A percentile compares a stretch with the other conserved stretches of the same genome.
phyloP scores from a whole-genome alignment of 345 rosid species.

The Lepidium aucheri region DNA sequence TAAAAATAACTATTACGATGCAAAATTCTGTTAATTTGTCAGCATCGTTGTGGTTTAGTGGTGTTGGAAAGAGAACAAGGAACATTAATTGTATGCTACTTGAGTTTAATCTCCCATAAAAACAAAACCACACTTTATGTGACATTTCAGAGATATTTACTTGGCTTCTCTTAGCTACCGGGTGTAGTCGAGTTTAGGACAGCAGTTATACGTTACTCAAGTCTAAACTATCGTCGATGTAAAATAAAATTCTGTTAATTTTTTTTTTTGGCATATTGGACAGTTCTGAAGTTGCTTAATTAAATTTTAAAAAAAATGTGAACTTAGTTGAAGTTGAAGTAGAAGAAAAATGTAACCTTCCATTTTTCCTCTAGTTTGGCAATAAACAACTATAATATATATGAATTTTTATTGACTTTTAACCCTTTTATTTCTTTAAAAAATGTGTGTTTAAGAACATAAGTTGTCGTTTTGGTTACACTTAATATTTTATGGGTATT shows the following conservation, averaged over 20 bases:
- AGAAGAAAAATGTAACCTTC: background rate
- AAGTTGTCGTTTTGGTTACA: conserved; percentile 1
- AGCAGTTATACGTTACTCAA: too few species aligned
- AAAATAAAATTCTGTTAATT: background rate
- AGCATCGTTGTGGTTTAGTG: too few species aligned
- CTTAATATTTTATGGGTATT: background rate
- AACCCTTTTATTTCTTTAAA: background rate
- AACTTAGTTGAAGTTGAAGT: background rate
- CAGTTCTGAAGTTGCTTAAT: background rate
- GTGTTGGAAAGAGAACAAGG: too few species aligned
- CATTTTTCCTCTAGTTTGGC: conserved; percentile 9
- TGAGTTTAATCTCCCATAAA: too few species aligned
- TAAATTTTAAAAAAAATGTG: background rate
- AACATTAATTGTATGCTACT: too few species aligned
- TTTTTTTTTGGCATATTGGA: background rate
- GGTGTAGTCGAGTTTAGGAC: too few species aligned
- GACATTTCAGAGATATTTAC: too few species aligned
- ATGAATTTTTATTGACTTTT: background rate
- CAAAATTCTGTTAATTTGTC: too few species aligned
- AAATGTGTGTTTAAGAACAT: background rate
- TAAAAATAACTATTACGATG: too few species aligned
- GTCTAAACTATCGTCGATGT: too few species aligned
- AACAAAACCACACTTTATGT: too few species aligned
- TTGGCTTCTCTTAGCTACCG: too few species aligned
- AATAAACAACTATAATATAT: conserved; percentile 3